Conservation (phyloP, 139 green algal species). For the Helicosporidium sp. region DNA sequence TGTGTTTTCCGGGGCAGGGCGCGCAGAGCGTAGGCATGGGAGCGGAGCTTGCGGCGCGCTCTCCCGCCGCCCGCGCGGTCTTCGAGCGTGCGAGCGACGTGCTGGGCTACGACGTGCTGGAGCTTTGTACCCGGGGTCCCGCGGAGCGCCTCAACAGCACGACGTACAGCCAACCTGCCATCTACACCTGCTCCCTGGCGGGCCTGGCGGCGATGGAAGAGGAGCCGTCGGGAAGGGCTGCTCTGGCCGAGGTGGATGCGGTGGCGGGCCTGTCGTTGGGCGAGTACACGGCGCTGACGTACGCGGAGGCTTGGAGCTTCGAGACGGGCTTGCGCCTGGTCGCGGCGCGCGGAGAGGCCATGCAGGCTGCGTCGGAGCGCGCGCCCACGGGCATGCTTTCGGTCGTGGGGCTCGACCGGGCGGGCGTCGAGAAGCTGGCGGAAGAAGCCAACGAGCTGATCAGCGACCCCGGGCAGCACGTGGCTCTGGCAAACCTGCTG, state of each 20-base stretch:
- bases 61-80: conserved; percentile 68
- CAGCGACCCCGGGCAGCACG: conserved; percentile 36
- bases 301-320: conserved; percentile 62
- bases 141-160: conserved; percentile 94
- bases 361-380: conserved; percentile 92
- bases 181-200: conserved; percentile 86
- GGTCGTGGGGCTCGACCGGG: conserved; percentile 78
- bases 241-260: conserved; percentile 61
- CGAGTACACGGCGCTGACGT: conserved; percentile 95
- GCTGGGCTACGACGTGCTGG: conserved; percentile 89
- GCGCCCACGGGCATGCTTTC: conserved; percentile 70
- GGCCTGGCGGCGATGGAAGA: conserved; percentile 42
- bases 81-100: conserved; percentile 89
- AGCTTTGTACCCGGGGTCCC: conserved; percentile 73
- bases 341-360: conserved; percentile 84
- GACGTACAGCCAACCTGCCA: conserved; percentile 82
- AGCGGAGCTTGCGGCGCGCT: conserved; percentile 49
- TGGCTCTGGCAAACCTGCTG: conserved; percentile 94
- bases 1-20: conserved; percentile 90
- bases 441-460: conserved; percentile 59
- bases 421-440: conserved; percentile 69
- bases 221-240: too few relatives aligned
- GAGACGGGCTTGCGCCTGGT: conserved; percentile 87
- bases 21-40: conserved; percentile 54
- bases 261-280: conserved; percentile 69